These are phyloP conservation scores for Quercus rubra DNA, from an alignment of 306 rosid species.

Conservation along the genomic window DNA sequence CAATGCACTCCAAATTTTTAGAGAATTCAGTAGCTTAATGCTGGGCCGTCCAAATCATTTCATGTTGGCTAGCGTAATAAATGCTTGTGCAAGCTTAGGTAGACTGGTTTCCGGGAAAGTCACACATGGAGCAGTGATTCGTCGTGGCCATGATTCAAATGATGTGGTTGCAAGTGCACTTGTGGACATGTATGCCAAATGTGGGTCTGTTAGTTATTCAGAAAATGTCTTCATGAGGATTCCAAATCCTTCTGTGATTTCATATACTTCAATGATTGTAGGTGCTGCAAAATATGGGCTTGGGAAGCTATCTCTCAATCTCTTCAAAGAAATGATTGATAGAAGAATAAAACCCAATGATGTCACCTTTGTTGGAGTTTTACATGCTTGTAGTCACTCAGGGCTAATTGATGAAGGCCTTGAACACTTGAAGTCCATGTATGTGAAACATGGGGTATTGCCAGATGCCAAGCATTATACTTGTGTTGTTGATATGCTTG, in stretches of 20 bases:
- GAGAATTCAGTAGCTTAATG: conserved; percentile 41
- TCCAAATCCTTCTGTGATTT: conserved; percentile 50
- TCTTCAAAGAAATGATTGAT: conserved; percentile 66
- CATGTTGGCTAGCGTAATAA: conserved; percentile 64
- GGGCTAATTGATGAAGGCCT: conserved; percentile 78
- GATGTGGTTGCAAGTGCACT: conserved; percentile 69
- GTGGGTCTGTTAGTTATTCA: conserved; percentile 66
- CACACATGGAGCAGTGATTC: conserved; percentile 62
- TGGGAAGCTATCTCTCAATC: conserved; percentile 53
- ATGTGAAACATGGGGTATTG: conserved; percentile 47
- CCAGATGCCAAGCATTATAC: conserved; percentile 69
- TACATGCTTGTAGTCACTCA: conserved; percentile 88
- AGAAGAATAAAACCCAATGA: conserved; percentile 60
- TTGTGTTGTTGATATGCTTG: conserved; percentile 78
- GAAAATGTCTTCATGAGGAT: conserved; percentile 54
- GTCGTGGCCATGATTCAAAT: conserved; percentile 39
- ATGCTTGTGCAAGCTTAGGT: conserved; percentile 79
- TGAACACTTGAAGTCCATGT: conserved; percentile 54
- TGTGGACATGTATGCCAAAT: conserved; percentile 92
- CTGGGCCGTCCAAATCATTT: conserved; percentile 57
- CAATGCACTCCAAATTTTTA: conserved; percentile 44
- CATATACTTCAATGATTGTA: conserved; percentile 80
- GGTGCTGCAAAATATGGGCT: conserved; percentile 86
- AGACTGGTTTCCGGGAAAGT: conserved; percentile 59
- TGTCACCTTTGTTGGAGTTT: conserved; percentile 74